Conservation (phyloP, 441 rosid species). For the Daphne laureola region DNA sequence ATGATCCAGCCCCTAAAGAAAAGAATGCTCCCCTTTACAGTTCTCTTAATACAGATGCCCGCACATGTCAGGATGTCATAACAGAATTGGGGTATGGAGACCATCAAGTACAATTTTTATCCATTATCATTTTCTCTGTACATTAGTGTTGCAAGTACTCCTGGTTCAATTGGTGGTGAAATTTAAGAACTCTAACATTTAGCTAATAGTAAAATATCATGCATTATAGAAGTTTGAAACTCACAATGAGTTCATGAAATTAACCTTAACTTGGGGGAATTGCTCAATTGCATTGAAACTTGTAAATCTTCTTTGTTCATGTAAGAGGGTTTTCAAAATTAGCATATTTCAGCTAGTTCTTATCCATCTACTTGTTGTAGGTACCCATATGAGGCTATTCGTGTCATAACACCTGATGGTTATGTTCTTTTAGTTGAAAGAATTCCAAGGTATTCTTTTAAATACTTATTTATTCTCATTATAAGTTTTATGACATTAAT, state of each 20-base stretch:
- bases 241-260: no score
- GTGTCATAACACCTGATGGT: conserved; percentile 74
- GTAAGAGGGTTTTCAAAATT: not conserved
- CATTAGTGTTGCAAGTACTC: no score
- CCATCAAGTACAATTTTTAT: no score
- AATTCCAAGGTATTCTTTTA: conserved; percentile 56
- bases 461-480: not conserved
- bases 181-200: no score
- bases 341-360: conserved; percentile 2
- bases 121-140: no score
- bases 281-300: no score
- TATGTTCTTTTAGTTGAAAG: conserved; percentile 88
- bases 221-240: no score
- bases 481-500: conserved; percentile 2
- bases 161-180: no score
- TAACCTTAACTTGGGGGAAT: not conserved
- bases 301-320: not conserved
- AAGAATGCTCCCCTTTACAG: conserved; percentile 37
- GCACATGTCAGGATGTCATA: conserved; percentile 89
- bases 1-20: conserved; percentile 47
- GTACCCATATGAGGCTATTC: conserved; percentile 90
- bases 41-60: conserved; percentile 75
- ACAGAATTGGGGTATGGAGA: conserved; percentile 72
- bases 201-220: no score
- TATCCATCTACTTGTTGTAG: conserved; percentile 24